Conservation (phyloP, 1,284 basidiomycete genomes). For the Pterulicium gracile region DNA sequence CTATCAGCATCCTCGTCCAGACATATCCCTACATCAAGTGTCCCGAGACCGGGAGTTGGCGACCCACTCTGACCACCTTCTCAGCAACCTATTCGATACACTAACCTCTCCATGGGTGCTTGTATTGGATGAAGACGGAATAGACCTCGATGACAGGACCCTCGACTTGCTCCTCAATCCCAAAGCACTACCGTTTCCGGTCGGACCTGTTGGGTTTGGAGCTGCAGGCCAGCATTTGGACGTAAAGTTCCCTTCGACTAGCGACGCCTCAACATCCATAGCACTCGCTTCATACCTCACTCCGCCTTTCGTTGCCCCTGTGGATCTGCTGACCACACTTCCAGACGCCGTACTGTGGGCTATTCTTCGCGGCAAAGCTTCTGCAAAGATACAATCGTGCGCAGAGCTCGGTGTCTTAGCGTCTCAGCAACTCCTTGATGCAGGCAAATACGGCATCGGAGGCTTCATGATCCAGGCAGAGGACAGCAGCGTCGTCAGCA, state of each 20-base stretch:
- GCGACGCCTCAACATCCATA: constrained; percentile 27
- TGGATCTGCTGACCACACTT: constrained; percentile 5
- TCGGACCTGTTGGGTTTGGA: constrained; percentile 31
- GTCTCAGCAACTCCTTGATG: background rate
- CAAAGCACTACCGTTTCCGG: constrained; percentile 24
- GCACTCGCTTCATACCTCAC: constrained; percentile 48
- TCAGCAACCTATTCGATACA: constrained; percentile 10
- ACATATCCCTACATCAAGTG: constrained; percentile 32
- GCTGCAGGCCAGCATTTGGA: constrained; percentile 14
- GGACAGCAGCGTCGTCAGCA: background rate
- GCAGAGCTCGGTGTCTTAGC: background rate
- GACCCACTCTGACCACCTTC: constrained; percentile 22
- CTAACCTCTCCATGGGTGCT: constrained; percentile 37
- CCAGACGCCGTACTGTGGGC: constrained; percentile 11
- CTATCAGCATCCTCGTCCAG: constrained; percentile 23
- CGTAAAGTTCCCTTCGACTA: constrained; percentile 19
- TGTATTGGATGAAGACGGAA: constrained; percentile 34
- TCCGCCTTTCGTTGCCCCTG: constrained; percentile 20
- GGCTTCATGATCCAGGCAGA: background rate
- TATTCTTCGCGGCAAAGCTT: constrained; percentile 12
- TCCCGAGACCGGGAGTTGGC: constrained; percentile 17
- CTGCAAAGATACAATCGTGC: constrained; percentile 13
- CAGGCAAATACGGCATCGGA: background rate
- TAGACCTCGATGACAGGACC: constrained; percentile 22
- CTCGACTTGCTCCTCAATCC: constrained; percentile 26